These are phyloP conservation scores for Candida glaebosa DNA, from an alignment of 805 yeast species.

Conservation along the genomic window DNA sequence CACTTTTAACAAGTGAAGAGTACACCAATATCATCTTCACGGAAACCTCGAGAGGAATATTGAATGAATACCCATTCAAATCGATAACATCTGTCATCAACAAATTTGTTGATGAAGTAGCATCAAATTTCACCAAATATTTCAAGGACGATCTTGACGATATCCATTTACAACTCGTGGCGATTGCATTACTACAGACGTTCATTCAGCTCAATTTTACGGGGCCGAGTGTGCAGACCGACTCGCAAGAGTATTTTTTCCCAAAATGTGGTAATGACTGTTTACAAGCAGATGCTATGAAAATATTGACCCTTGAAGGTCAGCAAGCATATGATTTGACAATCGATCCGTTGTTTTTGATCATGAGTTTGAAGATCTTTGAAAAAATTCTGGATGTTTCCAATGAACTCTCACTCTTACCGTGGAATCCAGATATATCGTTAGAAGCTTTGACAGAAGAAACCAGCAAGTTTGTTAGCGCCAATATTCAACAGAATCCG, in stretches of 20 bases:
- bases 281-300: conserved; percentile 30
- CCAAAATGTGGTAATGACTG: conserved; percentile 15
- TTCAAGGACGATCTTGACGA: conserved; percentile 11
- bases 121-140: conserved; percentile 8
- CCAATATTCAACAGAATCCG: conserved; percentile 20
- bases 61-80: conserved; percentile 19
- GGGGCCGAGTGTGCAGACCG: conserved; percentile 62
- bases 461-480: conserved; percentile 8
- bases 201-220: conserved; percentile 78
- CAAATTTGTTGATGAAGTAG: conserved; percentile 12
- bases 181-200: conserved; percentile 60
- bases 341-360: conserved; percentile 32
- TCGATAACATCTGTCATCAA: conserved; percentile 15
- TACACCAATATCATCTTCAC: conserved; percentile 16
- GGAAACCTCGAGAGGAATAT: conserved; percentile 10
- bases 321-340: conserved; percentile 62
- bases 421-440: conserved; percentile 12
- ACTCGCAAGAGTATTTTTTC: conserved; percentile 29
- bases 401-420: conserved; percentile 37
- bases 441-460: conserved; percentile 6
- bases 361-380: conserved; percentile 27
- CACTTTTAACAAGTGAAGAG: conserved; percentile 19
- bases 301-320: conserved; percentile 54
- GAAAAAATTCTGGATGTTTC: conserved; percentile 42
- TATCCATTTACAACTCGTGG: conserved; percentile 35